Conservation (phyloP, 1,284 basidiomycete species). For the Rhizopogon parksii region DNA sequence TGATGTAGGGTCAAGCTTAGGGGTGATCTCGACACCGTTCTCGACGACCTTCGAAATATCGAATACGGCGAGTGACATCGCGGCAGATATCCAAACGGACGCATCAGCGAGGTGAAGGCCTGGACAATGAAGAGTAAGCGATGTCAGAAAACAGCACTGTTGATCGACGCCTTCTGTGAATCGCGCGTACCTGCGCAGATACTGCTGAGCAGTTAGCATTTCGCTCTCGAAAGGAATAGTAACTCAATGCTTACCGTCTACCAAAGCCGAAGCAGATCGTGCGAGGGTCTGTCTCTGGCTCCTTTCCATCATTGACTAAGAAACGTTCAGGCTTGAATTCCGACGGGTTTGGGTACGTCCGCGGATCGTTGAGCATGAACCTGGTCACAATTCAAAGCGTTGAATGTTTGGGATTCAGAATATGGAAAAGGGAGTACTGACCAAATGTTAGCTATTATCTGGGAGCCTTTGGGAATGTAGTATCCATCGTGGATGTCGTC, state of each 20-base stretch:
- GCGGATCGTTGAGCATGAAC: constrained; percentile 30
- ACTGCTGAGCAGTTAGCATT: too few species aligned
- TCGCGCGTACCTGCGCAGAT: too few species aligned
- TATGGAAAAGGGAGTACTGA: constrained; percentile 10
- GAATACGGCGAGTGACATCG: constrained; percentile 18
- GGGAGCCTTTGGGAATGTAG: constrained; percentile 33
- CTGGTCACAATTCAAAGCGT: too few species aligned
- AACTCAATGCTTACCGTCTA: too few species aligned
- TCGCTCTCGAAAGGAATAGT: too few species aligned
- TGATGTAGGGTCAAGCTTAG: constrained; percentile 44
- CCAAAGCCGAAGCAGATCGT: too few species aligned
- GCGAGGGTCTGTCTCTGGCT: too few species aligned
- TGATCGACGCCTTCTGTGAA: too few species aligned
- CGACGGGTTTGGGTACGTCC: too few species aligned
- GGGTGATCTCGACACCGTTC: constrained; percentile 36
- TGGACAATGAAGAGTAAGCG: constrained; percentile 19
- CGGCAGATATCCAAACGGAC: constrained; percentile 48
- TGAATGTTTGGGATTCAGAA: background rate
- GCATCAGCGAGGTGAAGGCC: constrained; percentile 51
- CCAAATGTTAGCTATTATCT: constrained; percentile 35
- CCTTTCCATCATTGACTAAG: too few species aligned
- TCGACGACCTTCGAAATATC: constrained; percentile 27
- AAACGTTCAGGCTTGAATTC: too few species aligned
- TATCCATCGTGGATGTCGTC: constrained; percentile 42
- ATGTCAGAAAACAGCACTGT: too few species aligned